These are phyloP conservation scores for Populus nigra DNA, from an alignment of 345 rosid genomes.

Conservation along the genomic window DNA sequence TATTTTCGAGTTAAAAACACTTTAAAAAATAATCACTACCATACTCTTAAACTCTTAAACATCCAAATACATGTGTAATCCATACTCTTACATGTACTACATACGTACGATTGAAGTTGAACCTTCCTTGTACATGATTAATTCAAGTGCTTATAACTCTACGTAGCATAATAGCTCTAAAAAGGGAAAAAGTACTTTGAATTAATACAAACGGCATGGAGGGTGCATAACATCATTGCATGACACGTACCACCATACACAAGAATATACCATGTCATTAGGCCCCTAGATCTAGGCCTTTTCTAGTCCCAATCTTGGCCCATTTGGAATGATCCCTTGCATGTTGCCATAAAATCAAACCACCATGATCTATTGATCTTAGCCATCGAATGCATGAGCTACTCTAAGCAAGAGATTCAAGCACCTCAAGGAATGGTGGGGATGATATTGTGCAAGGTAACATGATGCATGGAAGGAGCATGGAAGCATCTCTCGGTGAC, in stretches of 20 bases:
- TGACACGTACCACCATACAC: slow-evolving; percentile 13
- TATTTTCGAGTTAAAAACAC: too few relatives aligned
- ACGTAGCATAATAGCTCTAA: too few relatives aligned
- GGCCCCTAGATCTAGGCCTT: slow-evolving; percentile 1
- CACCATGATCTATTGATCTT: background rate
- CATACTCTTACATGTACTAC: too few relatives aligned
- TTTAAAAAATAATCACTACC: fast-evolving
- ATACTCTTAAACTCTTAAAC: fast-evolving
- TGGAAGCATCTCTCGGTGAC: slow-evolving; percentile 3
- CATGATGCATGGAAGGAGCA: background rate
- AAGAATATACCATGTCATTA: slow-evolving; percentile 1
- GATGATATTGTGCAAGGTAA: background rate
- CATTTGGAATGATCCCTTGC: background rate
- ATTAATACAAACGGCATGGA: background rate
- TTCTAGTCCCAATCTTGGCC: slow-evolving; percentile 8
- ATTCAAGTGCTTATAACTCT: too few relatives aligned
- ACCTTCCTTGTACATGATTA: background rate
- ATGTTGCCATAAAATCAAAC: background rate
- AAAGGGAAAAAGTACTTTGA: background rate
- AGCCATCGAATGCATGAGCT: background rate
- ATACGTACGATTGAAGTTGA: background rate
- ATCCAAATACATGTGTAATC: too few relatives aligned
- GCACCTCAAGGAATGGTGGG: background rate
- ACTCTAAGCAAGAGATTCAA: background rate
- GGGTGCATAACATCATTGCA: slow-evolving; percentile 24